Base-by-base conservation (phyloP, 176 grass and related monocot species). In the Avena sativa region DNA sequence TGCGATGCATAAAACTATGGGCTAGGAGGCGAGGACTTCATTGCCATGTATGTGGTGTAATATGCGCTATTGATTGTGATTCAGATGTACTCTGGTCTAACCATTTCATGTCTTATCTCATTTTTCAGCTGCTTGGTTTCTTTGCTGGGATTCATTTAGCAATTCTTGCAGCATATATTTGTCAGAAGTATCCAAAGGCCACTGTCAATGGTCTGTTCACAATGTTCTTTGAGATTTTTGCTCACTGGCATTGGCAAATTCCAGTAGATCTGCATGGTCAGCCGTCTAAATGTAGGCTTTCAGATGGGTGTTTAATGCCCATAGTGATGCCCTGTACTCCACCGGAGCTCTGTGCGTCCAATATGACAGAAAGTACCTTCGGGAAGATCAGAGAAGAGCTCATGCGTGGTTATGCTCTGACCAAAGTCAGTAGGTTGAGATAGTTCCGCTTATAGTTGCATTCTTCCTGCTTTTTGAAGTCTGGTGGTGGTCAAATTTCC, bases 291-390 rank as follows among this genome's bases (percentile, higher is more conserved):
- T 84, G 57, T 69, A 71, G 60, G 55, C 40, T 1, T 61, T 55
- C 86, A 73, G 88, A 95, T 83, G 74, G 82, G 8, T 88, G 61
- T 49, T 78, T 95, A 53, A 90, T 95, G 90, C 90, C 90, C 66
- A 95, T 95, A 74, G 65, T 92, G 88, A 88, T 95, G 93, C 93
- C 93, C 84, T 95, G 90, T 88, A 84, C 46, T 75, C 90, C 93
- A 0, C 82, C 87, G n/a, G 88, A 95, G 48, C 84, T 86, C 28
- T 95, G 93, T 88, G 23, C 21, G 48, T 95, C 88, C n/a, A 92
- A 92, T 87, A 81, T 92, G 46, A 95, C 90, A 9, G 90, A 52
- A 62, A 46, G 83, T 86, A 92, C 86, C 38, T 92, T 89, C 57
- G 84, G 46, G 44, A 92, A 91, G 81, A 92, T 95, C 64, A 92